These are phyloP conservation scores for Alternaria brassicae DNA, from an alignment of 2,329 filamentous ascomycete species.

Conservation along the genomic window DNA sequence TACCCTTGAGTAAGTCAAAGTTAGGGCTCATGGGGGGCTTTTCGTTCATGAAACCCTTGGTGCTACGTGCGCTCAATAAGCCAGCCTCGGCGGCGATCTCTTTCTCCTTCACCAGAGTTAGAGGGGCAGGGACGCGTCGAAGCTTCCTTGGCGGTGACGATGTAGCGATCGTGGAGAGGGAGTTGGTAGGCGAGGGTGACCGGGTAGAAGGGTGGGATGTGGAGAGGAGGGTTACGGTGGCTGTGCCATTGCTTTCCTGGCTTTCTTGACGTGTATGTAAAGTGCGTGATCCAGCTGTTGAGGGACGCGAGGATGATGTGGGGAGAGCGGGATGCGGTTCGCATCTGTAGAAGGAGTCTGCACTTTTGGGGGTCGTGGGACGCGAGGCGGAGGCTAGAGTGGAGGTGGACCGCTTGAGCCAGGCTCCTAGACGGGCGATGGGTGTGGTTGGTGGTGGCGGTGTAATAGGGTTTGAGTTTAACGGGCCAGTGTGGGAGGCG, in stretches of 20 bases:
- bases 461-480: constrained; percentile 48
- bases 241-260: constrained; percentile 38
- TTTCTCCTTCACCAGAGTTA: constrained; percentile 35
- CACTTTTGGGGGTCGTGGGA: constrained; percentile 15
- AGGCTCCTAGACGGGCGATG: constrained; percentile 43
- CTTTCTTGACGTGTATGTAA: constrained; percentile 42
- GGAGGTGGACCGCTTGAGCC: constrained; percentile 44
- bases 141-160: constrained; percentile 27
- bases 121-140: constrained; percentile 38
- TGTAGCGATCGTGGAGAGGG: constrained; percentile 9
- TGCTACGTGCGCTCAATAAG: constrained; percentile 28
- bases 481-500: constrained; percentile 32
- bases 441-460: constrained; percentile 43
- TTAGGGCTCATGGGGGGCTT: constrained; percentile 41
- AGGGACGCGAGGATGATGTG: constrained; percentile 23
- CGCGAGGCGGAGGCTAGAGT: constrained; percentile 30
- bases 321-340: constrained; percentile 16
- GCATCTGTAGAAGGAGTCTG: constrained; percentile 43
- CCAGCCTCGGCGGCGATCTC: constrained; percentile 29
- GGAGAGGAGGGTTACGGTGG: constrained; percentile 40
- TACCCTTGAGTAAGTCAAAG: constrained; percentile 37
- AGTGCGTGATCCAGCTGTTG: constrained; percentile 31
- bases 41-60: constrained; percentile 22
- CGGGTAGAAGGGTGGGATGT: constrained; percentile 23
- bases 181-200: not conserved